Percentiles rank a stretch among this genome's conserved stretches.
phyloP scores from a whole-genome alignment of 1,284 basidiomycete genomes.

The Fistulina hepatica region DNA sequence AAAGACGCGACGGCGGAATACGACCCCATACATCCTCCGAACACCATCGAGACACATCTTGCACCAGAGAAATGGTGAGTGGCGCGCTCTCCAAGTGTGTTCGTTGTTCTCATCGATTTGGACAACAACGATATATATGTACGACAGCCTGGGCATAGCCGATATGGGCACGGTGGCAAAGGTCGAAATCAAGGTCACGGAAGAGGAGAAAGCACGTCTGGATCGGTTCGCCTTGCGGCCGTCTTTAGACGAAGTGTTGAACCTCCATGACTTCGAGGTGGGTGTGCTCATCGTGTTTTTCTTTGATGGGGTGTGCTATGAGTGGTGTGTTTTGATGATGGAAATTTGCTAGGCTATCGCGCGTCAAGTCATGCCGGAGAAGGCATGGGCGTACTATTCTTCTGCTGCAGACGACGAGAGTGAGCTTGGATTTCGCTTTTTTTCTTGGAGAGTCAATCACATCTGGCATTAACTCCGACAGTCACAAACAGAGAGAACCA shows the following conservation, averaged over 20 bases:
- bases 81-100: not conserved
- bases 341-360: constrained; percentile 48
- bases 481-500: constrained; percentile 72
- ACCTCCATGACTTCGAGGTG: constrained; percentile 87
- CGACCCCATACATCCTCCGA: constrained; percentile 81
- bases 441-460: no score
- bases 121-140: no score
- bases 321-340: no score
- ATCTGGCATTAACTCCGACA: no score
- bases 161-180: constrained; percentile 52
- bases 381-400: constrained; percentile 86
- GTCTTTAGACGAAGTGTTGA: constrained; percentile 67
- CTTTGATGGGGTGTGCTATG: not conserved
- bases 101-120: not conserved
- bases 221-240: constrained; percentile 48
- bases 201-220: constrained; percentile 50
- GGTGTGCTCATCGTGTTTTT: no score
- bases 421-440: not conserved
- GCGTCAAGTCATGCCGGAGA: constrained; percentile 59
- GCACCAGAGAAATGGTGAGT: constrained; percentile 66
- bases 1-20: constrained; percentile 44
- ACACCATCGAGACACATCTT: constrained; percentile 77
- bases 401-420: constrained; percentile 82
- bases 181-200: constrained; percentile 43
- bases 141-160: constrained; percentile 53